These are phyloP conservation scores for Nicotiana benthamiana DNA, from an alignment of 257 asterid species.

Conservation along the genomic window DNA sequence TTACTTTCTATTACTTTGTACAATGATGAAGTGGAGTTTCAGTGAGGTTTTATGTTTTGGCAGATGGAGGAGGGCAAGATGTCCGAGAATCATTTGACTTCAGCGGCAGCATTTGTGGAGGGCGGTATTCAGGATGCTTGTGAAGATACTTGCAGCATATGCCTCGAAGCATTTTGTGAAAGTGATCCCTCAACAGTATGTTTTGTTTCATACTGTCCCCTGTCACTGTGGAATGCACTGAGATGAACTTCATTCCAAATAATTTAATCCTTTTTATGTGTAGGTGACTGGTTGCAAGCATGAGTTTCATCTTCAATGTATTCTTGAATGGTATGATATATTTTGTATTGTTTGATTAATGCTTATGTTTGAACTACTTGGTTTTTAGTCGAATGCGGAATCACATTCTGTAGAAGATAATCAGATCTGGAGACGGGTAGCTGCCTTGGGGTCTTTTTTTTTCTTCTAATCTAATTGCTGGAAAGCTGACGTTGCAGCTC, in stretches of 20 bases:
- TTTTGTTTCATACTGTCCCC: neutral
- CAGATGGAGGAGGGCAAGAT: conserved; percentile 68
- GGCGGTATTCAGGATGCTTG: conserved; percentile 87
- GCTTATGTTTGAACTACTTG: neutral
- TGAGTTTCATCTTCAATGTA: conserved; percentile 83
- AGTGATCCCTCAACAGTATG: conserved; percentile 72
- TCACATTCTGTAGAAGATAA: no score
- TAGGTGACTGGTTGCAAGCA: conserved; percentile 84
- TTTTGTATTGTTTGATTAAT: neutral
- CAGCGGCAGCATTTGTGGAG: conserved; percentile 81
- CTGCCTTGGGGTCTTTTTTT: no score
- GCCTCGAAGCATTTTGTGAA: conserved; percentile 73
- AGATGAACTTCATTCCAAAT: neutral
- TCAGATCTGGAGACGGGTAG: no score
- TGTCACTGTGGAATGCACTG: neutral
- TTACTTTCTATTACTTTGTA: no score
- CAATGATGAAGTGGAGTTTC: neutral
- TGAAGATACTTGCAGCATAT: conserved; percentile 88
- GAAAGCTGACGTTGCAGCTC: no score
- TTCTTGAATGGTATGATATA: conserved; percentile 64
- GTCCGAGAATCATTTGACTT: conserved; percentile 54
- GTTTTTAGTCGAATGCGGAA: neutral
- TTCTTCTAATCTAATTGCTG: no score
- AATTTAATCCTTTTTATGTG: conserved; percentile 3
- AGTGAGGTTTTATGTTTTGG: conserved; percentile 7